Evolutionary conservation across 257 asterid genomes (phyloP).

Genomic region (Solanum raphanifolium): DNA sequence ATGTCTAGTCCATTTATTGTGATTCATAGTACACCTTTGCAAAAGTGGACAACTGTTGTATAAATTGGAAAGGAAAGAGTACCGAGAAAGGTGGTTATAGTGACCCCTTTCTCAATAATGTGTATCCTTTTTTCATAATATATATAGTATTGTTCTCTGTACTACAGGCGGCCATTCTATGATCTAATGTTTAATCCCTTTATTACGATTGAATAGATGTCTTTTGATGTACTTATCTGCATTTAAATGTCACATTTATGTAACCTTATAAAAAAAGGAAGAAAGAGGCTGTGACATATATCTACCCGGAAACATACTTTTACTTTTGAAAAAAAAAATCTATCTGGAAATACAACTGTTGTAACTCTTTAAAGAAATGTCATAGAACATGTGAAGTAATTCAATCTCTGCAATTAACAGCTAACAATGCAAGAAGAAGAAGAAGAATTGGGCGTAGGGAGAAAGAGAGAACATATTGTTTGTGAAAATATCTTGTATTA

Average conservation of each 20-base stretch:
- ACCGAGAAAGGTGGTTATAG: neutral
- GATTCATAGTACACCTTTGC: neutral
- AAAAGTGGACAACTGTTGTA: neutral
- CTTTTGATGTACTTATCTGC: neutral
- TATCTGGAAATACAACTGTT: neutral
- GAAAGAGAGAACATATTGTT: neutral
- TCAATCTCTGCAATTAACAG: neutral
- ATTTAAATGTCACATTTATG: neutral
- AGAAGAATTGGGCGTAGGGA: neutral
- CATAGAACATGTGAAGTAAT: neutral
- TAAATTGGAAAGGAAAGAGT: neutral
- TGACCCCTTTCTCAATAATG: neutral
- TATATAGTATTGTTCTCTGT: neutral
- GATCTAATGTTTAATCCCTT: neutral
- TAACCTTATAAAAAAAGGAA: neutral
- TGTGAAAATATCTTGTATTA: neutral
- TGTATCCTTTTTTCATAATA: neutral
- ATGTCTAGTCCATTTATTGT: neutral
- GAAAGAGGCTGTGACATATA: neutral
- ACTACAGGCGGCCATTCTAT: neutral
- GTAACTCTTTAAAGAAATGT: neutral
- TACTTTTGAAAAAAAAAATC: neutral
- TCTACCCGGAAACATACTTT: neutral
- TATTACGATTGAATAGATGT: neutral
- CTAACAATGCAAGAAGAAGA: neutral